Base-by-base conservation (phyloP, 176 grass and related monocot genomes). In the Bolboschoenus planiculmis region DNA sequence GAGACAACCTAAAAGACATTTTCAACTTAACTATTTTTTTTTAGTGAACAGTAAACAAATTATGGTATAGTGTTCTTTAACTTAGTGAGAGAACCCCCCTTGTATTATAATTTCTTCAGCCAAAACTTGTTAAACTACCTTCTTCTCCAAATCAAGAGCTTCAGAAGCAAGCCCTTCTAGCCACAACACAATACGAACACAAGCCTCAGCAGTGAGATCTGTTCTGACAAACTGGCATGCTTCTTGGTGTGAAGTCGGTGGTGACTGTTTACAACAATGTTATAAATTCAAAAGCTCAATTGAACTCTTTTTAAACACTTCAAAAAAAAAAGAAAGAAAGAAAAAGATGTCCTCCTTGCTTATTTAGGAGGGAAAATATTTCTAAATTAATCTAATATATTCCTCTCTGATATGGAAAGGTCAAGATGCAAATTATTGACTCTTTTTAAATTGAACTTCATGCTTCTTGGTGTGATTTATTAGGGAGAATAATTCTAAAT, bases 121-220 rank as follows among this genome's bases (percentile, higher is more conserved):
- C 43, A 79, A 31, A 50, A 54, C 48, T 11, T 36, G 16, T 33
- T 54, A 26, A 71, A 43, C 46, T 84, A 93, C 95, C 85, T 93
- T 95, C 68, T 91, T 95, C 79, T 92, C 92, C 89, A 93, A 88
- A 70, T 98, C 95, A 87, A 98, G 92, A 72, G 86, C 82, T 94
- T 98, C 92, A 58, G 95, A 98, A 83, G 95, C 90, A 80, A 98
- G 92, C 37, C 92, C 90, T 87, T 98, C 92, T 57, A 98, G 90
- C 92, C 95, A 98, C 87, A 95, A 92, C 54, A 98, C 79, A 40
- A 95, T 88, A 27, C 95, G 88, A 68, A 91, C 68, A 79, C 88
- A 98, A 79, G 90, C 71, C 77, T 98, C 92, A 76, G 90, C 92
- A 37, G 90, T 93, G 65, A 86, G 79, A 85, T 95, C 89, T 56